phyloP scores from a whole-genome alignment of 805 yeast species.

The Huiozyma sinensis region DNA sequence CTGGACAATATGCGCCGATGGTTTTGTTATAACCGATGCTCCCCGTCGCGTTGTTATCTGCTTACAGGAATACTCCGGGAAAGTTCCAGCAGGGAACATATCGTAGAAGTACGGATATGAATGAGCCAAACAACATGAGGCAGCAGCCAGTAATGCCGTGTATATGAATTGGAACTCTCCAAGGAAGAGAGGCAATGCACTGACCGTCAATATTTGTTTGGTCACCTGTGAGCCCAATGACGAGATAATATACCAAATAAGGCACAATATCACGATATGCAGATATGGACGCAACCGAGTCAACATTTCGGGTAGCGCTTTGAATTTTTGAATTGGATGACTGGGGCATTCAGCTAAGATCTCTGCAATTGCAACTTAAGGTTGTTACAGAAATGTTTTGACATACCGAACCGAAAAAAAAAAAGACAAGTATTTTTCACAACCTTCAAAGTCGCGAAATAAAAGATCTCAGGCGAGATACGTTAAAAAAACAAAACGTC shows the following conservation, averaged over 20 bases:
- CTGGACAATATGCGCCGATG: constrained; percentile 33
- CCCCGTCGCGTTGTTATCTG: background rate
- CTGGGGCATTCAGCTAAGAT: too few species aligned
- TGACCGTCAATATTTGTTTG: constrained; percentile 41
- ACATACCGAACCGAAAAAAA: too few species aligned
- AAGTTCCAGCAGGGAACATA: constrained; percentile 44
- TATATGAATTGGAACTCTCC: constrained; percentile 54
- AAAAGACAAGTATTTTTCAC: too few species aligned
- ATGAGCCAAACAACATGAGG: constrained; percentile 30
- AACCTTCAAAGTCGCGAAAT: too few species aligned
- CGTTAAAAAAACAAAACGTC: too few species aligned
- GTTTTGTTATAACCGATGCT: constrained; percentile 14
- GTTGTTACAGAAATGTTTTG: too few species aligned
- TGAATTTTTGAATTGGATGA: too few species aligned
- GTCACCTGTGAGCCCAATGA: constrained; percentile 58
- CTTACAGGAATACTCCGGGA: constrained; percentile 33
- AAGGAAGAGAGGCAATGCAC: constrained; percentile 51
- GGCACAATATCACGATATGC: constrained; percentile 34
- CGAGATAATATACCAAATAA: constrained; percentile 52
- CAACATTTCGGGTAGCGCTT: background rate
- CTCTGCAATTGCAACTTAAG: too few species aligned
- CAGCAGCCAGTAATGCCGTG: constrained; percentile 35
- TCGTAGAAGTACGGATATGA: constrained; percentile 23
- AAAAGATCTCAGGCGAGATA: too few species aligned
- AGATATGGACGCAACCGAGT: constrained; percentile 8